Evolutionary conservation across 495 filamentous ascomycete genomes (phyloP).

Genomic region (Xylaria cubensis): DNA sequence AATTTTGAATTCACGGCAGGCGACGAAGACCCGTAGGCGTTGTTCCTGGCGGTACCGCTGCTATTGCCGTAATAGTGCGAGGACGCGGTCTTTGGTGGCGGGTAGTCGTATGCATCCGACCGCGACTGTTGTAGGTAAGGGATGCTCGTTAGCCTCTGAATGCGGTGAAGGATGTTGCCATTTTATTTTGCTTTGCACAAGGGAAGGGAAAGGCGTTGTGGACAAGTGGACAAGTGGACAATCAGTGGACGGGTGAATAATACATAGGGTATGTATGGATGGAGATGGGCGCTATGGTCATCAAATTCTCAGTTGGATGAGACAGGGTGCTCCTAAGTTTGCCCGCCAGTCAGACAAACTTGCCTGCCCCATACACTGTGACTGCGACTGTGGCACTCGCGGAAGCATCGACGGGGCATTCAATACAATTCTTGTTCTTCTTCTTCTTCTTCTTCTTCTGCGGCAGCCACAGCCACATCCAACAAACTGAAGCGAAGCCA

Average conservation of each 20-base stretch:
- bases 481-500: constrained; percentile 7
- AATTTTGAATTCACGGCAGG: constrained; percentile 59
- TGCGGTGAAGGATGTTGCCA: neutral
- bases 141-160: constrained; percentile 26
- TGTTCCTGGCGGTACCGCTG: constrained; percentile 29
- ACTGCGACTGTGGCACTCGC: constrained; percentile 10
- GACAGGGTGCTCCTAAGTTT: constrained; percentile 21
- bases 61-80: constrained; percentile 52
- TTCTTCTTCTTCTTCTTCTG: neutral
- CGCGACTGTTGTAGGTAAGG: constrained; percentile 45
- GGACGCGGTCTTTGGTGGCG: constrained; percentile 44
- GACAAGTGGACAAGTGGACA: constrained; percentile 2
- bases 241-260: constrained; percentile 13
- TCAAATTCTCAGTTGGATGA: constrained; percentile 21
- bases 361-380: constrained; percentile 25
- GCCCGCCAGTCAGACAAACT: constrained; percentile 28
- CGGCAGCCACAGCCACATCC: neutral
- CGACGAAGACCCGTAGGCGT: constrained; percentile 64
- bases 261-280: neutral
- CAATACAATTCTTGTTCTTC: constrained; percentile 7
- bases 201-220: constrained; percentile 12
- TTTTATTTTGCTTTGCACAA: neutral
- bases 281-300: constrained; percentile 28
- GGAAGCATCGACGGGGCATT: constrained; percentile 20
- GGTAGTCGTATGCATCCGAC: constrained; percentile 60